Conservation (phyloP, 192 early-diverging fungal genomes). For the Backusella parvicylindrica region DNA sequence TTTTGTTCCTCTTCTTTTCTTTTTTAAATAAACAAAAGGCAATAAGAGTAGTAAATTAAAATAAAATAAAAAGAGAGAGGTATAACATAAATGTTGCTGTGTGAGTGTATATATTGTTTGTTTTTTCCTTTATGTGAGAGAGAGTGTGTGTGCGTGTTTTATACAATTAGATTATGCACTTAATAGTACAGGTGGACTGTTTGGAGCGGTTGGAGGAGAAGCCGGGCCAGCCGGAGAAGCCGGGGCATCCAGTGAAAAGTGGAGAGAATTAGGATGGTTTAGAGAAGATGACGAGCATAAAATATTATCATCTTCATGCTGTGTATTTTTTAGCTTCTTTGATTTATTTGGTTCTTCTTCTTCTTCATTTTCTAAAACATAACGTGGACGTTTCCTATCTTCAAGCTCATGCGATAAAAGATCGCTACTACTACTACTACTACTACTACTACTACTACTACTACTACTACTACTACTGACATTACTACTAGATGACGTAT, state of each 20-base stretch:
- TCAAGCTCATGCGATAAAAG: conserved; percentile 2
- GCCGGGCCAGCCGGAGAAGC: conserved; percentile 14
- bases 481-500: not conserved
- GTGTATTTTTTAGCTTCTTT: not conserved
- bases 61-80: not conserved
- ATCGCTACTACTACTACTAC: not conserved
- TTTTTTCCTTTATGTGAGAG: not conserved
- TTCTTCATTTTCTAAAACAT: not conserved
- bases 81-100: not conserved
- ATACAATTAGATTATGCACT: conserved; percentile 8
- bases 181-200: conserved; percentile 9
- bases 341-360: not conserved
- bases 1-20: not conserved
- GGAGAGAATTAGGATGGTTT: not conserved
- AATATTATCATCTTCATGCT: not conserved
- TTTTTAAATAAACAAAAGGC: not conserved
- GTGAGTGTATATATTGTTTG: not conserved
- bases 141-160: not conserved
- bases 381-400: not conserved
- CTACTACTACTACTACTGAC: not conserved
- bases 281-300: not conserved
- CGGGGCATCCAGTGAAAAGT: conserved; percentile 8
- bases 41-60: not conserved
- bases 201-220: conserved; percentile 11
- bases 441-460: not conserved